A percentile compares a stretch with the other conserved stretches of the same genome.
phyloP scores from a whole-genome alignment of 192 early-diverging fungal genomes.

The Podila verticillata region DNA sequence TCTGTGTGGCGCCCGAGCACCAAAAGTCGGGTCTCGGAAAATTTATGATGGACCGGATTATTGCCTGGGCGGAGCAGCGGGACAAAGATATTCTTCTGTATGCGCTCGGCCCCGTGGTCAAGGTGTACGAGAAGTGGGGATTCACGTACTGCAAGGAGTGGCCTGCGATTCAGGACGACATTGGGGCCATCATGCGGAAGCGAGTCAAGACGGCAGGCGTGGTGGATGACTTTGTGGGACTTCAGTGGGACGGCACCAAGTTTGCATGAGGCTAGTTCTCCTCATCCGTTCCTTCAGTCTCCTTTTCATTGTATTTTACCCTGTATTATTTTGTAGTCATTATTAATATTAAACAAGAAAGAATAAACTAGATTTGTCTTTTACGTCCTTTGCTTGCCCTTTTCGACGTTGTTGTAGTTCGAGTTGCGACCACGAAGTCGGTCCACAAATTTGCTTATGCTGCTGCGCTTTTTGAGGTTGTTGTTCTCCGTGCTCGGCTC shows the following conservation, averaged over 20 bases:
- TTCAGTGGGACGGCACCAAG: constrained; percentile 37
- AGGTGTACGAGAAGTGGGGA: constrained; percentile 47
- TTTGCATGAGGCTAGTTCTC: constrained; percentile 6
- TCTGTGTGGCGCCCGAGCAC: constrained; percentile 46
- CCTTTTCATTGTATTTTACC: not conserved
- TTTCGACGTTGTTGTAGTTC: constrained; percentile 5
- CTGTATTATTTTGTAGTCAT: not conserved
- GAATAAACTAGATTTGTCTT: not conserved
- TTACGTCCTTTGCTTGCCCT: constrained; percentile 23
- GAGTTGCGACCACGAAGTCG: constrained; percentile 16
- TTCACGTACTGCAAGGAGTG: constrained; percentile 51
- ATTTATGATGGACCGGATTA: constrained; percentile 42
- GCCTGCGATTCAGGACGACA: constrained; percentile 40
- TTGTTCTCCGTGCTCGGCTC: not conserved
- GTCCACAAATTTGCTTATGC: constrained; percentile 6
- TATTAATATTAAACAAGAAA: not conserved
- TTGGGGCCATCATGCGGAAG: constrained; percentile 50
- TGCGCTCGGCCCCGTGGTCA: constrained; percentile 42
- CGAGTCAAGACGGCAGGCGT: constrained; percentile 29
- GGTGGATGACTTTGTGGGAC: constrained; percentile 27
- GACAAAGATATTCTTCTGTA: constrained; percentile 52
- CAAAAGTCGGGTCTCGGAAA: constrained; percentile 51
- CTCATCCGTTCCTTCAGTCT: not conserved
- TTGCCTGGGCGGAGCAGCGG: constrained; percentile 24
- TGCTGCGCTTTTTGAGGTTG: constrained; percentile 1